Evolutionary conservation across 176 grass and related monocot genomes (phyloP).

Genomic region (Oryza meridionalis): DNA sequence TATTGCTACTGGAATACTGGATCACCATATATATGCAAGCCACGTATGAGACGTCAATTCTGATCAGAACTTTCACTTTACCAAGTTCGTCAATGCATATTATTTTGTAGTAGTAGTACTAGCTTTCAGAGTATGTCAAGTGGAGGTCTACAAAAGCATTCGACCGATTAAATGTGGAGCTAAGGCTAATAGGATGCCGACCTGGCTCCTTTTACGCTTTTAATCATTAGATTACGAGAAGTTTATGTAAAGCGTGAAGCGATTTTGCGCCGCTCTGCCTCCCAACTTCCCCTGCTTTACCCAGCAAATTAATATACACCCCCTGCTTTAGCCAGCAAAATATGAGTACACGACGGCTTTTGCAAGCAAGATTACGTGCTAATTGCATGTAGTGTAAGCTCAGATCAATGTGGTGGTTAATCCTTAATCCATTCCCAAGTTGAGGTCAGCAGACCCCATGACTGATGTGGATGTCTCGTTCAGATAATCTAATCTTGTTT

Average conservation of each 20-base stretch:
- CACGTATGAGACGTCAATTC: constrained; percentile 25
- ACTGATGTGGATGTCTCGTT: background rate
- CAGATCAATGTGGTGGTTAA: background rate
- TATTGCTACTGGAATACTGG: background rate
- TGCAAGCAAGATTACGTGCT: background rate
- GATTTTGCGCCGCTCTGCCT: constrained; percentile 37
- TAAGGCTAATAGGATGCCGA: constrained; percentile 5
- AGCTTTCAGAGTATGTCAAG: background rate
- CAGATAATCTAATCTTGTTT: background rate
- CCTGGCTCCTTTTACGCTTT: constrained; percentile 1
- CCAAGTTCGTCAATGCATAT: background rate
- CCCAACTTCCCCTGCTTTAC: constrained; percentile 33
- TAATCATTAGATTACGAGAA: constrained; percentile 59
- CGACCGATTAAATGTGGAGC: background rate
- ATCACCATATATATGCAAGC: background rate
- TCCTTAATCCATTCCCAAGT: background rate
- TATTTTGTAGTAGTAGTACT: background rate
- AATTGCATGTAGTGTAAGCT: background rate
- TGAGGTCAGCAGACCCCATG: background rate
- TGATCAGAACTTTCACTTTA: constrained; percentile 11
- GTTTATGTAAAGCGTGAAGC: constrained; percentile 32
- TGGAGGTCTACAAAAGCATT: constrained; percentile 16
- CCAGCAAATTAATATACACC: constrained; percentile 6
- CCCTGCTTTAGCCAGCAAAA: constrained; percentile 35
- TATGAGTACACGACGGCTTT: constrained; percentile 16